phyloP scores from a whole-genome alignment of 1,284 basidiomycete species.

The Rhodotorula sp. region DNA sequence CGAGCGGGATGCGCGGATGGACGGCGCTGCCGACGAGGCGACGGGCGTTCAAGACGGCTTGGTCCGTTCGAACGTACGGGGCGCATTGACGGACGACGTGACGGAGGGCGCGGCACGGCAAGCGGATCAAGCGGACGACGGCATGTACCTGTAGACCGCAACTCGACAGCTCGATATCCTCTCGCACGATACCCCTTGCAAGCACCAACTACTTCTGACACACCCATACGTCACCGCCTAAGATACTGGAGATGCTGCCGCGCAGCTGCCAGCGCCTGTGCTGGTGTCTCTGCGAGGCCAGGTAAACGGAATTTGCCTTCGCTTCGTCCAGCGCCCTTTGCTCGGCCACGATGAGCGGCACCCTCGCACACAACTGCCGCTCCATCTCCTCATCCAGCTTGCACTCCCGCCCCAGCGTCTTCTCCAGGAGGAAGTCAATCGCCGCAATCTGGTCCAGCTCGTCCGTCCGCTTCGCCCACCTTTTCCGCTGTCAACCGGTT shows the following conservation, averaged over 20 bases:
- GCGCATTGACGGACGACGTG: not conserved
- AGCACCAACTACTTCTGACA: not conserved
- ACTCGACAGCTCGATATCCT: not conserved
- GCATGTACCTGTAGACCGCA: slow-evolving; percentile 3
- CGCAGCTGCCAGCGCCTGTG: not conserved
- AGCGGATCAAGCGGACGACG: not conserved
- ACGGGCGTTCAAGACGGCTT: not conserved
- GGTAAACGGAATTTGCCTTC: too few relatives aligned
- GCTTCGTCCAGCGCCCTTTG: not conserved
- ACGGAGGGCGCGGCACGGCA: not conserved
- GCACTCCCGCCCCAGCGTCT: slow-evolving; percentile 1
- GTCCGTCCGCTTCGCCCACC: slow-evolving; percentile 1
- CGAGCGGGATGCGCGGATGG: not conserved
- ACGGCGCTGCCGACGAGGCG: not conserved
- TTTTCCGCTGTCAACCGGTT: not conserved
- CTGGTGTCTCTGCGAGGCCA: not conserved
- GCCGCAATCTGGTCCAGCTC: not conserved
- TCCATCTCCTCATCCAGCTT: not conserved
- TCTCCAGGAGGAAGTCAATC: not conserved
- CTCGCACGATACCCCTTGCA: not conserved
- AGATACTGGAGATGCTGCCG: not conserved
- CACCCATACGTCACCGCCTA: slow-evolving; percentile 5
- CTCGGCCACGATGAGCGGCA: not conserved
- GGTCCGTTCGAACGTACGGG: not conserved
- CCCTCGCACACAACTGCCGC: not conserved